Evolutionary conservation across 305 asterid genomes (phyloP).

Genomic region (Fraxinus nigra): DNA sequence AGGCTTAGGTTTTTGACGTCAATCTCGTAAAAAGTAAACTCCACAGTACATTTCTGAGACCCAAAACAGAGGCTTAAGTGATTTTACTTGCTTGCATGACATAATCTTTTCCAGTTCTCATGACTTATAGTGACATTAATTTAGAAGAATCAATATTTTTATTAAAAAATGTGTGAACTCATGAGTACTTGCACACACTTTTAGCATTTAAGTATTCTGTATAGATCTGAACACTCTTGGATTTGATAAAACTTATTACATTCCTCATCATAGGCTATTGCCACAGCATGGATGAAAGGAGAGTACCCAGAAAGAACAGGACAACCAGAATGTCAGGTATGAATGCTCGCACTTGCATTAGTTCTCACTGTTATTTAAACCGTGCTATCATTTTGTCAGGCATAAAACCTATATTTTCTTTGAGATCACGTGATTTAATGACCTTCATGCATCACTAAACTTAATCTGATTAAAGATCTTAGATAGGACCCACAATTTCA

Average conservation of each 20-base stretch:
- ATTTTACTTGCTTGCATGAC: not conserved
- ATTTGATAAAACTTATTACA: constrained; percentile 16
- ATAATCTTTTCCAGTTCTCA: not conserved
- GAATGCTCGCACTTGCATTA: constrained; percentile 12
- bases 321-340: constrained; percentile 94
- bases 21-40: not conserved
- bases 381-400: not conserved
- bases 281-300: constrained; percentile 93
- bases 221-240: not conserved
- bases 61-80: not conserved
- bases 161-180: not conserved
- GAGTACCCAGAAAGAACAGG: constrained; percentile 97
- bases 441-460: constrained; percentile 1
- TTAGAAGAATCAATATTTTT: not conserved
- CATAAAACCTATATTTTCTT: not conserved
- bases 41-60: not conserved
- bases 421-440: not conserved
- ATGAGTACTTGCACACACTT: not conserved
- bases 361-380: not conserved
- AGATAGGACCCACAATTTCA: not conserved
- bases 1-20: not conserved
- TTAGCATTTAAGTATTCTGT: not conserved
- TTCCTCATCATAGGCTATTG: constrained; percentile 65
- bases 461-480: not conserved
- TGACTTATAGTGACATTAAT: not conserved